phyloP scores from a whole-genome alignment of 2,329 filamentous ascomycete species.

The Hawksworthiomyces lignivorus region DNA sequence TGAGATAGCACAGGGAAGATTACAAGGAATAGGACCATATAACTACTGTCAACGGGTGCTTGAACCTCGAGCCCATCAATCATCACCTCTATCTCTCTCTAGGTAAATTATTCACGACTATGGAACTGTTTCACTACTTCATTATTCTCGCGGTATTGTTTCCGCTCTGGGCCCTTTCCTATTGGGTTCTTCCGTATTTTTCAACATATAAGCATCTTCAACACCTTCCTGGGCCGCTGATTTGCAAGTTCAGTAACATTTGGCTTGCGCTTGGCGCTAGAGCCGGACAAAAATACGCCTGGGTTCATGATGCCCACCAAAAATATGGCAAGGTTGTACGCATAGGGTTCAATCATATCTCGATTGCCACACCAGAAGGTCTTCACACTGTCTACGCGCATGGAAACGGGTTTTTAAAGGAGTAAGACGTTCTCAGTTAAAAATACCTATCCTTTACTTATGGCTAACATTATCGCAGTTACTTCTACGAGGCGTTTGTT shows the following conservation, averaged over 20 bases:
- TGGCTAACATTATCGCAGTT: not conserved
- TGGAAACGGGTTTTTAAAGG: slow-evolving; percentile 13
- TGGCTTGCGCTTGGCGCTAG: slow-evolving; percentile 10
- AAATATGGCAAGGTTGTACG: slow-evolving; percentile 13
- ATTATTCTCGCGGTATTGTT: slow-evolving; percentile 6
- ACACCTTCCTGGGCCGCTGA: slow-evolving; percentile 11
- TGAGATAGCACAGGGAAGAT: too few species aligned
- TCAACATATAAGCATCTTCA: slow-evolving; percentile 10
- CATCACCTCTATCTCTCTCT: too few species aligned
- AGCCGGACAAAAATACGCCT: slow-evolving; percentile 10
- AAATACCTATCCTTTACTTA: too few species aligned
- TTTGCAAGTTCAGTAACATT: slow-evolving; percentile 12
- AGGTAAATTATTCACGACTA: too few species aligned
- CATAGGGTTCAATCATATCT: slow-evolving; percentile 14
- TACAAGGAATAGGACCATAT: too few species aligned
- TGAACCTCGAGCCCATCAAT: too few species aligned
- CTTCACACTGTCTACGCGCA: slow-evolving; percentile 13
- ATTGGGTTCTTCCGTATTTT: slow-evolving; percentile 13
- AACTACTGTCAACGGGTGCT: too few species aligned
- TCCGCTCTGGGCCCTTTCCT: slow-evolving; percentile 7
- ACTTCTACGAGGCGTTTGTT: slow-evolving; percentile 13
- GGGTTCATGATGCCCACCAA: slow-evolving; percentile 11
- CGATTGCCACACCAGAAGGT: slow-evolving; percentile 9
- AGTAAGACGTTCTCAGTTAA: not conserved
- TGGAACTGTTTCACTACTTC: slow-evolving; percentile 10